Base-by-base conservation (phyloP, 768 basidiomycete species). In the Kwoniella mangroviensis region DNA sequence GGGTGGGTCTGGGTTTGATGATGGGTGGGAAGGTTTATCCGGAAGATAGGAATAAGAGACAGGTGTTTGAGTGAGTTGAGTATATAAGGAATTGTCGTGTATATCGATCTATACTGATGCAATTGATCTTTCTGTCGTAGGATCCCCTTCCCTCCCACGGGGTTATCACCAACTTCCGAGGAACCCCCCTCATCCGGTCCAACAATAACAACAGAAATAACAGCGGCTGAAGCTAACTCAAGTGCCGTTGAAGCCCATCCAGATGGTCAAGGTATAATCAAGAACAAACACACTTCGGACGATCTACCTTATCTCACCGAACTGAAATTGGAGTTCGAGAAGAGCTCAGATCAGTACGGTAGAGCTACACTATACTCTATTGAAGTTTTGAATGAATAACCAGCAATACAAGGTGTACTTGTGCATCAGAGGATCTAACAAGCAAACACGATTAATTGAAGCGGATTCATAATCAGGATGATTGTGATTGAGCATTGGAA, bases 291-390 rank as follows among this genome's bases (percentile, higher is more conserved):
- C 26, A 55, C 19, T 26, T 24, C 43, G 21, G 54, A 57, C 13
- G 52, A 65, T 17, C 34, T 58, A 26, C 71, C 75, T 11, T 40
- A 64, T 45, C 26, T 83, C n/a, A 75, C 72, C 4, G 79, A 83
- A 64, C 26, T 83, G 67, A 81, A 79, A 69, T 57, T 81, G 15
- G 80, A 79, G 51, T 83, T 83, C 57, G 82, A 83, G 67, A 74
- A 73, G 68, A 76, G 70, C n/a, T 78, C 78, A 54, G 82, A 83
- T 74, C 74, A 79, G 21, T 76, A 78, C 69, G 82, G 80, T 15
- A 53, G 82, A 53, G 72, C 81, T 11, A 78, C 75, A 13, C 53
- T 83, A 1, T 83, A 83, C 67, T 68, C 70, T 28, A 56, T 83
- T 13, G 82, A 83, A 71, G 55, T 81, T 6, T 64, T 83, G 67